Percentiles rank a stretch among this genome's conserved stretches.
These are phyloP conservation scores for Schwanniomyces vanrijiae DNA, from an alignment of 805 yeast species.

Conservation along the genomic window DNA sequence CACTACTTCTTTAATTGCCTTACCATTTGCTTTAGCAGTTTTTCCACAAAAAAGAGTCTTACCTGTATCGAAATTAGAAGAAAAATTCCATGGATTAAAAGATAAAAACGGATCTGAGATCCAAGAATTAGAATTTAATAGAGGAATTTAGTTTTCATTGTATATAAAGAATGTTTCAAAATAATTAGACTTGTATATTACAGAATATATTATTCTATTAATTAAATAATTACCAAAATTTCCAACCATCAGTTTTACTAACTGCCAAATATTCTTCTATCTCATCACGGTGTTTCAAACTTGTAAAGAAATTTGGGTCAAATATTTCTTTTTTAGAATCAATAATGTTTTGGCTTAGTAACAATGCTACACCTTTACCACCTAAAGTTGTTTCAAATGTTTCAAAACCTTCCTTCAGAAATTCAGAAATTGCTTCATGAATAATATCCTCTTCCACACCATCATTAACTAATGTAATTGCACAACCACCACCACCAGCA, in stretches of 20 bases:
- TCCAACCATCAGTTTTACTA: conserved; percentile 48
- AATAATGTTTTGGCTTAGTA: conserved; percentile 16
- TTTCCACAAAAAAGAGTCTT: conserved; percentile 87
- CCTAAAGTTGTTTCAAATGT: conserved; percentile 81
- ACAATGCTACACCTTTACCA: conserved; percentile 81
- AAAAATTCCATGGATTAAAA: conserved; percentile 57
- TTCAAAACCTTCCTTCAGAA: conserved; percentile 56
- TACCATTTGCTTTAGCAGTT: conserved; percentile 93
- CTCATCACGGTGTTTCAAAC: conserved; percentile 40
- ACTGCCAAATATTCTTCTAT: conserved; percentile 51
- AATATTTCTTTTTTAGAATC: conserved; percentile 18
- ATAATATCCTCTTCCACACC: conserved; percentile 34
- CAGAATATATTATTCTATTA: neutral
- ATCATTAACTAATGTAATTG: conserved; percentile 74
- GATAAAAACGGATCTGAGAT: conserved; percentile 61
- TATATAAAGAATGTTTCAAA: neutral
- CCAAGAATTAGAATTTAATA: conserved; percentile 74
- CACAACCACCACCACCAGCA: conserved; percentile 99
- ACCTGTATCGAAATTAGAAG: conserved; percentile 60
- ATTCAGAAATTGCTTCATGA: conserved; percentile 34
- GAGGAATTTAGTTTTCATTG: conserved; percentile 68
- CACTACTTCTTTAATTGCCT: conserved; percentile 77
- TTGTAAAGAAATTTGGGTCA: conserved; percentile 34
- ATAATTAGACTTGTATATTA: neutral
- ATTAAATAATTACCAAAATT: conserved; percentile 51